These are phyloP conservation scores for Ophiostoma fasciatum DNA, from an alignment of 2,329 filamentous ascomycete genomes.

Conservation along the genomic window DNA sequence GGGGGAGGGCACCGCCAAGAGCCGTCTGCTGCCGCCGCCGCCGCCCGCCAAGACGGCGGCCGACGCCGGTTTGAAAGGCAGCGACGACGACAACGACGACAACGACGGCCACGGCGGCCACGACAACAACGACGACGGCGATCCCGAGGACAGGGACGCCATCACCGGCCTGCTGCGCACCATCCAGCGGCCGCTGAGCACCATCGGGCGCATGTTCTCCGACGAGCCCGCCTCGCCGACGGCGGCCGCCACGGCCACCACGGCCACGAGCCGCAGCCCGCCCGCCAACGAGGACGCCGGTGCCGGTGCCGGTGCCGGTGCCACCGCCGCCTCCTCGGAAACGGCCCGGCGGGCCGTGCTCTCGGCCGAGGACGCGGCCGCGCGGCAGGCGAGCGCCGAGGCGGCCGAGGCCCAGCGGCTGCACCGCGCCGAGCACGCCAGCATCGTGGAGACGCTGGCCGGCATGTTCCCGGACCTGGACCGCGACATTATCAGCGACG, in stretches of 20 bases:
- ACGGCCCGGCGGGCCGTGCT: constrained; percentile 26
- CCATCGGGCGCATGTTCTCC: constrained; percentile 89
- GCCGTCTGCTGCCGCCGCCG: too few species aligned
- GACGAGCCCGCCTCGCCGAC: constrained; percentile 36
- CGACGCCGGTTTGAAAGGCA: too few species aligned
- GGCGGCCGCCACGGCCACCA: constrained; percentile 18
- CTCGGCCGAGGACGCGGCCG: constrained; percentile 74
- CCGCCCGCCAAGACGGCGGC: too few species aligned
- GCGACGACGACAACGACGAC: not conserved
- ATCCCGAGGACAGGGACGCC: constrained; percentile 61
- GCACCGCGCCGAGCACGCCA: constrained; percentile 70
- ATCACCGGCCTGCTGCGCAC: constrained; percentile 76
- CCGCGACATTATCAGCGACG: constrained; percentile 87
- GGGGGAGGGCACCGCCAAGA: too few species aligned
- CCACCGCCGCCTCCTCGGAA: not conserved
- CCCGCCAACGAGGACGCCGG: not conserved
- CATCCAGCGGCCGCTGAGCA: constrained; percentile 80
- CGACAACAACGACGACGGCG: constrained; percentile 13
- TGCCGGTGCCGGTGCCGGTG: not conserved
- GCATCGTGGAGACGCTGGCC: constrained; percentile 83
- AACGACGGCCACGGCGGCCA: not conserved
- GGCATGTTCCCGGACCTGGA: constrained; percentile 97
- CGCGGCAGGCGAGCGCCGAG: constrained; percentile 80
- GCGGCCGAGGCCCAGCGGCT: constrained; percentile 74
- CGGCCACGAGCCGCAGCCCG: constrained; percentile 13